Conservation (phyloP, 2,329 filamentous ascomycete species). For the Cladosporium sp. region DNA sequence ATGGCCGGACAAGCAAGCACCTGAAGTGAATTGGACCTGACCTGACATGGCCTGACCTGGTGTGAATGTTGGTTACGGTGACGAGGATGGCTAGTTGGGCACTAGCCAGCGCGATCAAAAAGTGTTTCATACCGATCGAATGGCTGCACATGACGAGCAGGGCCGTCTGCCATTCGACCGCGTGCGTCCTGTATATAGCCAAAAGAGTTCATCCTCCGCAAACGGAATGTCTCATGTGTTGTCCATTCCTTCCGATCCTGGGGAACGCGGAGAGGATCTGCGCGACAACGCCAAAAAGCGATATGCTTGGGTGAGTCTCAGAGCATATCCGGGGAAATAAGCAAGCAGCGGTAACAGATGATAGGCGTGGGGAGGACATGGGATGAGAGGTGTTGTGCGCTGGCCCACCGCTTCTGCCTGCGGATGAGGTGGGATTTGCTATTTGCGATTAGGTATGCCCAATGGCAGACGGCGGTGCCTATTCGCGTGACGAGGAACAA, state of each 20-base stretch:
- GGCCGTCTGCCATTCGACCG: background rate
- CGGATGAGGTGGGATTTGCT: slow-evolving; percentile 4
- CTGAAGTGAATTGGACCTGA: background rate
- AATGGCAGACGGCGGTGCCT: background rate
- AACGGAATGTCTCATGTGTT: background rate
- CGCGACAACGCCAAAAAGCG: background rate
- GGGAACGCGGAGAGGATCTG: slow-evolving; percentile 53
- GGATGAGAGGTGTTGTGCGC: slow-evolving; percentile 7
- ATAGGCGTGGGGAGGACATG: background rate
- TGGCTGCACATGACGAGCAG: background rate
- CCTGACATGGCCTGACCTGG: background rate
- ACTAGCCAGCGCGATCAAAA: background rate
- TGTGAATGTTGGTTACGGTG: background rate
- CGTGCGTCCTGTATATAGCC: background rate
- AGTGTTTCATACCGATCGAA: background rate
- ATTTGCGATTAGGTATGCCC: background rate
- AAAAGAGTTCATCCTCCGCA: background rate
- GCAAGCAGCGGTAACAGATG: slow-evolving; percentile 3
- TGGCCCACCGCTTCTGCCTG: background rate
- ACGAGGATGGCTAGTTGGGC: background rate
- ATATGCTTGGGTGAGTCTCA: background rate
- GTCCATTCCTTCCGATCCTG: background rate
- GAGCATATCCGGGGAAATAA: background rate
- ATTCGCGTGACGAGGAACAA: background rate
- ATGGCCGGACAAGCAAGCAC: background rate